phyloP scores from a whole-genome alignment of 2,329 filamentous ascomycete genomes.

The Colletotrichum scovillei region DNA sequence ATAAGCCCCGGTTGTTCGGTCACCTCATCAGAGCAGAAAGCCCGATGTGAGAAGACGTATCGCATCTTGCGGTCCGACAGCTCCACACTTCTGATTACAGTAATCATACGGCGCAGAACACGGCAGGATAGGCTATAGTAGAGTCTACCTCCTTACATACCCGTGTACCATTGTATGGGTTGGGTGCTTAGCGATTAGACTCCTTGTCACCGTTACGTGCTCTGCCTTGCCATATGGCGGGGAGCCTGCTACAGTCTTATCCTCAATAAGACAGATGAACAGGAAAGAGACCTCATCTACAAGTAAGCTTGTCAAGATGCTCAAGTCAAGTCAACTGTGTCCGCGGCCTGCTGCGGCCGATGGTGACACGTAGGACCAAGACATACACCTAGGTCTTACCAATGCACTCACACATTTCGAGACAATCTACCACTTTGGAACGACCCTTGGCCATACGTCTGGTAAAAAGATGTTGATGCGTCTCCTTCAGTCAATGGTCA shows the following conservation, averaged over 20 bases:
- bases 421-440: not conserved
- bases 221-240: not conserved
- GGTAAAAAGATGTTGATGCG: not conserved
- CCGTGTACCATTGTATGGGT: not conserved
- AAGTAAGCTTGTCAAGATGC: not conserved
- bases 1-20: not conserved
- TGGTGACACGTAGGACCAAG: not conserved
- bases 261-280: not conserved
- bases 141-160: not conserved
- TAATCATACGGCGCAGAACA: constrained; percentile 23
- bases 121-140: not conserved
- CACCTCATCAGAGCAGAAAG: not conserved
- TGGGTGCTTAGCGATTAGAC: not conserved
- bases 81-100: constrained; percentile 31
- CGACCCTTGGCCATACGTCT: not conserved
- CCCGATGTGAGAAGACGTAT: constrained; percentile 18
- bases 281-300: not conserved
- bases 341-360: not conserved
- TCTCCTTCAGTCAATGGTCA: not conserved
- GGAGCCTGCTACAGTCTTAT: not conserved
- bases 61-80: constrained; percentile 17
- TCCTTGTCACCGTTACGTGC: not conserved
- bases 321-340: not conserved
- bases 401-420: not conserved
- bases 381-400: not conserved